These are phyloP conservation scores for Sordariomycetes sp. DNA, from an alignment of 2,329 filamentous ascomycete genomes.

Conservation along the genomic window DNA sequence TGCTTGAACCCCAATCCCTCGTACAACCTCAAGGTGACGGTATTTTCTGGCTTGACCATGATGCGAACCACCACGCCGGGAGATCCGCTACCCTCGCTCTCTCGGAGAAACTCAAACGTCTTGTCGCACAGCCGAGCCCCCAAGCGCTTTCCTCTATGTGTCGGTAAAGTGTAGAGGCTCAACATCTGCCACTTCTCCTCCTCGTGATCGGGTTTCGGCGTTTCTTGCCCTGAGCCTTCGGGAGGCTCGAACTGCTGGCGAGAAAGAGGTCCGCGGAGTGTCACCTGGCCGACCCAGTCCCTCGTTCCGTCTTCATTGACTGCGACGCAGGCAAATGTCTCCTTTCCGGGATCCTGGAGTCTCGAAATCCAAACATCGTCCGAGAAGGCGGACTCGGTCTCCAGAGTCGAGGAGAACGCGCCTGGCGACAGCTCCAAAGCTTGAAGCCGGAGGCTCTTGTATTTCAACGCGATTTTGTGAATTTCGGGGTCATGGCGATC, in stretches of 20 bases:
- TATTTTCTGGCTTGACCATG: constrained; percentile 3
- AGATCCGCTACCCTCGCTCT: neutral
- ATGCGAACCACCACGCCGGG: neutral
- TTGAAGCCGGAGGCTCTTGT: constrained; percentile 1
- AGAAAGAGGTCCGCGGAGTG: constrained; percentile 4
- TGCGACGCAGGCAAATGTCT: constrained; percentile 5
- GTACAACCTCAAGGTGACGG: neutral
- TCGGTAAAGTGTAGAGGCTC: constrained; percentile 7
- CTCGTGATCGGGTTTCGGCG: neutral
- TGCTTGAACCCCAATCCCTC: neutral
- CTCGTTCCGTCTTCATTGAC: neutral
- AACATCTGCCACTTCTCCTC: constrained; percentile 9
- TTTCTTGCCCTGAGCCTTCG: constrained; percentile 2
- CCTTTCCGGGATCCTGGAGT: neutral
- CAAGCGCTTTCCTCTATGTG: constrained; percentile 7
- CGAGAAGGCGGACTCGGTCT: neutral
- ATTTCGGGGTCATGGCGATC: neutral
- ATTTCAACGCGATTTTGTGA: neutral
- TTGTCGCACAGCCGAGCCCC: constrained; percentile 6
- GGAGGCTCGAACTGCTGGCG: constrained; percentile 1
- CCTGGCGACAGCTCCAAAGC: neutral
- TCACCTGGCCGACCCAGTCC: constrained; percentile 7
- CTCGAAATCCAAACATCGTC: constrained; percentile 1
- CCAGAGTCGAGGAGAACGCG: constrained; percentile 1
- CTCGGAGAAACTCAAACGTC: constrained; percentile 7